Percentiles rank a stretch among this genome's conserved stretches.
Conservation (phyloP, 805 yeast species). For the Wickerhamiella azymoides region DNA sequence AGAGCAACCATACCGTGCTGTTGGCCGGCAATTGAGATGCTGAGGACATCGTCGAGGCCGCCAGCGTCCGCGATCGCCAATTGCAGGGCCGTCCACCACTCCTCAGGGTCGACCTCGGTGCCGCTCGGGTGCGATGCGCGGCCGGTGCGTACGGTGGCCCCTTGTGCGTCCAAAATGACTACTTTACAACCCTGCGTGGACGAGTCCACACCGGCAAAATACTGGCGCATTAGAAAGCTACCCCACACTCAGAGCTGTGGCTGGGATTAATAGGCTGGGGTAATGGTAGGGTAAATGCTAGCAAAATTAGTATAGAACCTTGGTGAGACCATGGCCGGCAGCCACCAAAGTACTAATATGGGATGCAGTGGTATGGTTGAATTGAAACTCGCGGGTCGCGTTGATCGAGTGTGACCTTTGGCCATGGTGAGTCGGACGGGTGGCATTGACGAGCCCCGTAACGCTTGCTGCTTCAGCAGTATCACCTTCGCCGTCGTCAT, state of each 20-base stretch:
- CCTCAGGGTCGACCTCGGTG: slow-evolving; percentile 18
- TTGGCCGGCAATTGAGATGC: slow-evolving; percentile 19
- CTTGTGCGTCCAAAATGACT: slow-evolving; percentile 14
- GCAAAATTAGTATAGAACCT: not conserved
- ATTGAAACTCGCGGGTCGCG: not conserved
- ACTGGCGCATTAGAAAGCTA: not conserved
- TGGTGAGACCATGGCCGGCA: not conserved
- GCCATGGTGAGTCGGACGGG: not conserved
- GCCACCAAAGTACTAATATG: not conserved
- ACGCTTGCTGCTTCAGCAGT: not conserved
- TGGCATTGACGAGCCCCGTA: not conserved
- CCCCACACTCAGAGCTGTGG: not conserved
- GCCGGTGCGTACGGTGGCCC: slow-evolving; percentile 13
- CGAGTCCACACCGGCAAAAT: slow-evolving; percentile 19
- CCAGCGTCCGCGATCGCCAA: slow-evolving; percentile 14
- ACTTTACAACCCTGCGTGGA: slow-evolving; percentile 21
- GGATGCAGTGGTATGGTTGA: not conserved
- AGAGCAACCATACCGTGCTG: slow-evolving; percentile 20
- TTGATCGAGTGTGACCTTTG: not conserved
- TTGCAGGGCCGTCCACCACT: slow-evolving; percentile 17
- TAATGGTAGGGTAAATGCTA: not conserved
- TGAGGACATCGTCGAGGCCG: slow-evolving; percentile 17
- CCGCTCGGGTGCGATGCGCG: slow-evolving; percentile 18
- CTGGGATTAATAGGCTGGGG: not conserved
- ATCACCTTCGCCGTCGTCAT: not conserved